These are phyloP conservation scores for Crithidia brevicula DNA, from an alignment of 208 protist genomes.

Conservation along the genomic window DNA sequence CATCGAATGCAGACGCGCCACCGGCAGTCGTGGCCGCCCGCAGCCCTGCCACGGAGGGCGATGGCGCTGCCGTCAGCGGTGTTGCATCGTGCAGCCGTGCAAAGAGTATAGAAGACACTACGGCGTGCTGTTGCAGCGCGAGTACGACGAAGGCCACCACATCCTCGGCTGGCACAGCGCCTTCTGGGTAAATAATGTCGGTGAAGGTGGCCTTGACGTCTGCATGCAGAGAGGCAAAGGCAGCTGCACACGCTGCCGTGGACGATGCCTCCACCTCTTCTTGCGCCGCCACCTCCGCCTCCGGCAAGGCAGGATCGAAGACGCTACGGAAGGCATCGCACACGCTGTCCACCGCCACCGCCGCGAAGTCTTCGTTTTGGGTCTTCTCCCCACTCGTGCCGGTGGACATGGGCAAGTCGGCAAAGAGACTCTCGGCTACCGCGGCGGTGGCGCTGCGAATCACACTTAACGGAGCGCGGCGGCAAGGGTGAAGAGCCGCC, in stretches of 20 bases:
- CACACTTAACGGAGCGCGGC: constrained; percentile 4
- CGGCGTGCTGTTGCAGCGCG: constrained; percentile 46
- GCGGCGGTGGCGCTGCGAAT: neutral
- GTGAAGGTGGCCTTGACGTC: constrained; percentile 32
- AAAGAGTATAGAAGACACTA: constrained; percentile 14
- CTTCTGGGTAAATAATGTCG: constrained; percentile 22
- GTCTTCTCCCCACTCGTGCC: too few relatives aligned
- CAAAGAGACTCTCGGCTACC: constrained; percentile 14
- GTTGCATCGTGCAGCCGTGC: constrained; percentile 27
- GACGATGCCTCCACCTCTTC: neutral
- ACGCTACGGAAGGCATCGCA: constrained; percentile 26
- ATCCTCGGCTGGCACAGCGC: constrained; percentile 45
- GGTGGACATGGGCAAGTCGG: constrained; percentile 8
- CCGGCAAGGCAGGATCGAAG: constrained; percentile 23
- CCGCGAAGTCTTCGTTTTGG: constrained; percentile 8
- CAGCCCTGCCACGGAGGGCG: neutral
- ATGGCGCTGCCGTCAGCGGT: neutral
- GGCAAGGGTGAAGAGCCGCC: constrained; percentile 29
- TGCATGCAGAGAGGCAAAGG: constrained; percentile 5
- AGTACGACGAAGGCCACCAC: constrained; percentile 50
- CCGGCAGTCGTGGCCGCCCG: too few relatives aligned
- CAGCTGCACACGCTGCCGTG: neutral
- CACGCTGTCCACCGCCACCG: constrained; percentile 37
- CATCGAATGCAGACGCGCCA: neutral
- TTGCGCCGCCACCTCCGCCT: constrained; percentile 13